Evolutionary conservation across 2,329 filamentous ascomycete species (phyloP), one percentile per base, ranked within the genome.

Genomic region (Xylaria arbuscula): DNA sequence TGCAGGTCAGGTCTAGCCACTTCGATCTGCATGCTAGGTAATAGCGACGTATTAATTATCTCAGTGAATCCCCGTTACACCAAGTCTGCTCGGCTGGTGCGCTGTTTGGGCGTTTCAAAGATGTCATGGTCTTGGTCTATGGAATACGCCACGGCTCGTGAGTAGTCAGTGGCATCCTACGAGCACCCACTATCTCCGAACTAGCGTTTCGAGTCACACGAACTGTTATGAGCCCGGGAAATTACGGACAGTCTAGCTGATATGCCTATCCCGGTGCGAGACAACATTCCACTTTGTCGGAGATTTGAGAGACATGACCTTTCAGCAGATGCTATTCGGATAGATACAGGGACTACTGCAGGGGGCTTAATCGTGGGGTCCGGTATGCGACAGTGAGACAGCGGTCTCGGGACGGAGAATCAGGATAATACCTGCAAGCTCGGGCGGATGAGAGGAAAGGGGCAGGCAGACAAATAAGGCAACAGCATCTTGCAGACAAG

Each of bases 281-380:
- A 64, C 51, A 62, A 62, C 54, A 58, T 64, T 64, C 53, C 61
- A 69, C 69, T 13, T 42, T 66, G 11, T 66, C 59, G 62, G 57
- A 51, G 24, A 67, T 61, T 36, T 69, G 36, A 47, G 28, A 66
- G 66, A 59, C 59, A 64, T 59, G 53, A 47, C 1, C 66, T 51
- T 53, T 51, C 47, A 42, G 53, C 47, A 54, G 22, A 62, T 56
- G 11, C 4, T 53, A 51, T 28, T 32, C 54, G 53, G 32, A 47
- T 51, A 28, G 32, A 50, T 28, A 57, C 50, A 45, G 34, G 38
- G 32, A 47, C 45, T 28, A 22, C 45, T 28, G 53, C 50, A 45
- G 34, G 38, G 51, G 24, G 22, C 15, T 36, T 3, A 1, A 54
- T 60, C 50, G 53, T 64, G 55, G 50, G 47, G 59, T n/a, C 50